phyloP scores from a whole-genome alignment of 441 rosid species.

The Euphorbia schlechtendalii region DNA sequence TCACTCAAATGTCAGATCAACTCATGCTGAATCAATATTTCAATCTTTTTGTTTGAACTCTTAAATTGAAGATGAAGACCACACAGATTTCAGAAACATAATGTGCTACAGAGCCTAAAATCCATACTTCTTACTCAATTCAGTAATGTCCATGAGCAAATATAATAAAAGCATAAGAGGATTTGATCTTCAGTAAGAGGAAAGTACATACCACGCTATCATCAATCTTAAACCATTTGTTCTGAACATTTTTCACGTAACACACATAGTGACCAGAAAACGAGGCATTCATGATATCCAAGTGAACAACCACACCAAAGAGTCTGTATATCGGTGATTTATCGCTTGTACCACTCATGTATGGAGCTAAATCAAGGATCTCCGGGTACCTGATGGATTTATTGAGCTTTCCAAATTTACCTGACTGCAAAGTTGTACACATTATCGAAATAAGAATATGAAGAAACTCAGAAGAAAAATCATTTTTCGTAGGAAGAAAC shows the following conservation, averaged over 20 bases:
- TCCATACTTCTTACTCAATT: not conserved
- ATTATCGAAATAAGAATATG: constrained; percentile 25
- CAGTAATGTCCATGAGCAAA: not conserved
- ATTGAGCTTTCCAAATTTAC: constrained; percentile 91
- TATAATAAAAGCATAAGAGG: constrained; percentile 2
- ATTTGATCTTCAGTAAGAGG: constrained; percentile 1
- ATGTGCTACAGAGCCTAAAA: not conserved
- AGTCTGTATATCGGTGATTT: constrained; percentile 78
- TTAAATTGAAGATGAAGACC: not conserved
- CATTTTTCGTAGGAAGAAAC: constrained; percentile 8
- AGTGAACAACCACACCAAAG: constrained; percentile 88
- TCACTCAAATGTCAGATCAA: too few species aligned
- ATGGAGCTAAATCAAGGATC: constrained; percentile 82
- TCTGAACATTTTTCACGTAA: constrained; percentile 65
- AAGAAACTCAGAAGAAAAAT: constrained; percentile 4
- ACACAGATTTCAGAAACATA: not conserved
- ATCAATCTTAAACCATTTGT: constrained; percentile 95
- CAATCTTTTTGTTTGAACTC: not conserved
- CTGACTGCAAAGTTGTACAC: constrained; percentile 50
- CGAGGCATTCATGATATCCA: constrained; percentile 87
- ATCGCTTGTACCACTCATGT: constrained; percentile 77
- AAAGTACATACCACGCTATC: constrained; percentile 62
- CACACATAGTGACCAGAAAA: constrained; percentile 94
- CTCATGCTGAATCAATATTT: too few species aligned
- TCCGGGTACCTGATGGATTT: constrained; percentile 78